Evolutionary conservation across 2,329 filamentous ascomycete species (phyloP).

Genomic region (Diplodia corticola): DNA sequence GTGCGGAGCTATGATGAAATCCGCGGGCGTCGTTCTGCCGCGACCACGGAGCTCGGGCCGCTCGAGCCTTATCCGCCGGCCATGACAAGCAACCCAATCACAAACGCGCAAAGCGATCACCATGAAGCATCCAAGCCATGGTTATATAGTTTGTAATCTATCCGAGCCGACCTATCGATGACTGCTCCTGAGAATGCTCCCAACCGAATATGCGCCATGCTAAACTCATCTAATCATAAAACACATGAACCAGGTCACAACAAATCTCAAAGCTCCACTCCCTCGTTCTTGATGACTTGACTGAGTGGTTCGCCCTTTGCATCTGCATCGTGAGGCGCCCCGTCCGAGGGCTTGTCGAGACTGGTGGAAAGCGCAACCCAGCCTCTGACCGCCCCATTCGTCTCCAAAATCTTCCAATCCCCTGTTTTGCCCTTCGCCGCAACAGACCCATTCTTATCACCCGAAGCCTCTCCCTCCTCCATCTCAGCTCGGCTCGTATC

Average conservation of each 20-base stretch:
- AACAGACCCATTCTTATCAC: slow-evolving; percentile 26
- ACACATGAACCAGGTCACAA: neutral
- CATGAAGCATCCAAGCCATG: neutral
- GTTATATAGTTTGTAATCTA: neutral
- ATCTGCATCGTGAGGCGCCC: slow-evolving; percentile 32
- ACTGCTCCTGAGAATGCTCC: too few relatives aligned
- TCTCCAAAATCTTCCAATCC: slow-evolving; percentile 38
- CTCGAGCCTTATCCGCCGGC: neutral
- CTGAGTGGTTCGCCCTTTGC: slow-evolving; percentile 40
- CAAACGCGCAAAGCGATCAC: too few relatives aligned
- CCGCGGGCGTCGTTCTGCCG: neutral
- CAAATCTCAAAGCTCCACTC: neutral
- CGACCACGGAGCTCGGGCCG: slow-evolving; percentile 6
- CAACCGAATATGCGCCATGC: neutral
- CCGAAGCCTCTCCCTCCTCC: slow-evolving; percentile 34
- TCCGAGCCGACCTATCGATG: neutral
- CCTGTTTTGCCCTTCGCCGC: slow-evolving; percentile 24
- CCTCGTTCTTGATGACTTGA: slow-evolving; percentile 28
- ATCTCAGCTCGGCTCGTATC: slow-evolving; percentile 42
- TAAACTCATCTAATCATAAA: neutral
- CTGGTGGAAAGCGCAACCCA: slow-evolving; percentile 37
- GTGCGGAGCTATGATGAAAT: slow-evolving; percentile 16
- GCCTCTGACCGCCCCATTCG: slow-evolving; percentile 33
- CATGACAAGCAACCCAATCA: too few relatives aligned
- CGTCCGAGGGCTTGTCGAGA: slow-evolving; percentile 8